phyloP scores from a whole-genome alignment of 192 early-diverging fungal genomes.

The Backusella tuberculispora region DNA sequence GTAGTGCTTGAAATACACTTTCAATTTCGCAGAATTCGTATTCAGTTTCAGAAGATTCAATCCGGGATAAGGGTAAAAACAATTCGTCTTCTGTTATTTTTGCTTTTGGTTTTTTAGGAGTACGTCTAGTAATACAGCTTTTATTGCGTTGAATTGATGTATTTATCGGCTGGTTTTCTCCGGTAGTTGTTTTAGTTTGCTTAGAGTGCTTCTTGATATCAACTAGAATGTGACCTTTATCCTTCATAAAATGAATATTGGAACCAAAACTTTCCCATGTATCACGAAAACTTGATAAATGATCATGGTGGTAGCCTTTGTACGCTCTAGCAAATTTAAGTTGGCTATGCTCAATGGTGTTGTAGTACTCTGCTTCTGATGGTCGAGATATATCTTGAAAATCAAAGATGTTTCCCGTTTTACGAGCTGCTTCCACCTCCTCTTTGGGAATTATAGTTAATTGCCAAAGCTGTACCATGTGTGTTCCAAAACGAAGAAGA shows the following conservation, averaged over 20 bases:
- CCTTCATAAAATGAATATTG: not conserved
- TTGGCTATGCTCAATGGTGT: not conserved
- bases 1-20: not conserved
- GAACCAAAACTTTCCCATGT: not conserved
- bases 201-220: not conserved
- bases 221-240: not conserved
- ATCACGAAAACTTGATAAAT: not conserved
- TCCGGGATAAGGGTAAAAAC: not conserved
- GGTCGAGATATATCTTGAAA: not conserved
- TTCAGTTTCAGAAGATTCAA: not conserved
- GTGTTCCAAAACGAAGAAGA: not conserved
- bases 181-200: too few relatives aligned
- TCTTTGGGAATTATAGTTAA: not conserved
- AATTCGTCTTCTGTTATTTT: not conserved
- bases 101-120: not conserved
- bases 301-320: not conserved
- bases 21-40: constrained; percentile 9
- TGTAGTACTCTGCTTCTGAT: not conserved
- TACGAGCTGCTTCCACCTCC: not conserved
- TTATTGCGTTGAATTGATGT: too few relatives aligned
- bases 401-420: not conserved
- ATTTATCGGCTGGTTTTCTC: not conserved
- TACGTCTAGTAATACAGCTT: not conserved
- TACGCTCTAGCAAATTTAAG: constrained; percentile 15
- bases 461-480: not conserved